Evolutionary conservation across 768 basidiomycete species (phyloP).

Genomic region (Tylopilus balloui): DNA sequence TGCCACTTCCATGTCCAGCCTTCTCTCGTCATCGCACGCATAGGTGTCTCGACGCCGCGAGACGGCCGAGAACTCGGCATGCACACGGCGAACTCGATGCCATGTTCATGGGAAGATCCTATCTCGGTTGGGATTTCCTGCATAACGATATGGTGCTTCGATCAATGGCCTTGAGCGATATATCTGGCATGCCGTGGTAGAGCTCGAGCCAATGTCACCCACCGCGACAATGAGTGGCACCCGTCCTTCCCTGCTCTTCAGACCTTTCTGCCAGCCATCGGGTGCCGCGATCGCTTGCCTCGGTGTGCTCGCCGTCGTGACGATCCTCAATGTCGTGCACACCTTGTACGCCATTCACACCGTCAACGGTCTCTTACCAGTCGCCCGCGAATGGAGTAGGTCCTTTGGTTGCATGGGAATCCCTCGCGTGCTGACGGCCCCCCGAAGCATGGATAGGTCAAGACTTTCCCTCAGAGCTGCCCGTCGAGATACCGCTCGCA

Average conservation of each 20-base stretch:
- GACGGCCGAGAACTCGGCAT: background rate
- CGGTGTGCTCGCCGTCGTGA: constrained; percentile 18
- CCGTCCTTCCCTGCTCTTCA: background rate
- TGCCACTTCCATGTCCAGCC: background rate
- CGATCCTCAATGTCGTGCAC: constrained; percentile 19
- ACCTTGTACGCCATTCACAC: constrained; percentile 19
- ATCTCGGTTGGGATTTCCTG: background rate
- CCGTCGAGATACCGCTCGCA: constrained; percentile 26
- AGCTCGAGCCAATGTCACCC: constrained; percentile 1
- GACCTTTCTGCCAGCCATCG: background rate
- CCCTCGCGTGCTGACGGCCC: background rate
- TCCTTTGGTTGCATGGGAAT: background rate
- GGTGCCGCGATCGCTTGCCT: constrained; percentile 11
- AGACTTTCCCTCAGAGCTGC: constrained; percentile 32
- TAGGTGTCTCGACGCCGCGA: background rate
- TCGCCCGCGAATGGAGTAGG: constrained; percentile 24
- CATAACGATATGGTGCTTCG: background rate
- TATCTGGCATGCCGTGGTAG: background rate
- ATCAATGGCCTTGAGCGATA: background rate
- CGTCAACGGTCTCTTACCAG: constrained; percentile 10
- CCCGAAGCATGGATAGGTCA: constrained; percentile 26
- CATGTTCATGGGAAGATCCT: background rate
- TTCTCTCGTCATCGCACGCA: background rate
- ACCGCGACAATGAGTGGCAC: background rate
- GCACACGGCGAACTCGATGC: background rate